Evolutionary conservation across 345 rosid genomes (phyloP).

Genomic region (Sonneratia caseolaris): DNA sequence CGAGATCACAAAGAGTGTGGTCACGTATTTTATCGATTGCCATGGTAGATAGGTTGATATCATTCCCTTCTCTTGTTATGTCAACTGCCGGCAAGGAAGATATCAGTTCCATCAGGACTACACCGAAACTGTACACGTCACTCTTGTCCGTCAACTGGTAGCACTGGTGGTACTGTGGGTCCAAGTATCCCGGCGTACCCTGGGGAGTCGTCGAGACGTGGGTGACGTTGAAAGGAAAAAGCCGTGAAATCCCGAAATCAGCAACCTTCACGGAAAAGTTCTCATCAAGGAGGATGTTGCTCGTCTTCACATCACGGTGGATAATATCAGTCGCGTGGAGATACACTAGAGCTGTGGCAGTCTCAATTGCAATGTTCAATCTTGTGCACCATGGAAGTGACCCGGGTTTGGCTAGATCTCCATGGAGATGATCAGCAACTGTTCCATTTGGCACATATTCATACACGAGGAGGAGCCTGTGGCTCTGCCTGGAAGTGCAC

Average conservation of each 20-base stretch:
- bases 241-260: conserved; percentile 11
- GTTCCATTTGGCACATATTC: conserved; percentile 16
- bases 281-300: conserved; percentile 7
- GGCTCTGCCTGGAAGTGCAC: conserved; percentile 13
- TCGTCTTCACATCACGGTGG: conserved; percentile 10
- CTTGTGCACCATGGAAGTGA: conserved; percentile 6
- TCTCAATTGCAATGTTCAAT: conserved; percentile 11
- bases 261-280: not conserved
- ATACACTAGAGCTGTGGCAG: conserved; percentile 10
- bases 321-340: conserved; percentile 15
- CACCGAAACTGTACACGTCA: conserved; percentile 13
- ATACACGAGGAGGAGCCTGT: conserved; percentile 9
- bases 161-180: conserved; percentile 14
- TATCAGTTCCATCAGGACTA: conserved; percentile 9
- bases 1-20: conserved; percentile 1
- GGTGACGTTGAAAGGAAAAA: conserved; percentile 2
- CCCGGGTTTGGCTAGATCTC: conserved; percentile 3
- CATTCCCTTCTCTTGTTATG: conserved; percentile 6
- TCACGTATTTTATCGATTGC: conserved; percentile 11
- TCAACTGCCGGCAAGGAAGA: conserved; percentile 11
- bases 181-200: conserved; percentile 12
- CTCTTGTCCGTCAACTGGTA: conserved; percentile 15
- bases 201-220: conserved; percentile 13
- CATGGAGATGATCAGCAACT: conserved; percentile 12
- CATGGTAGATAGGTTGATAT: conserved; percentile 10